Evolutionary conservation across 495 filamentous ascomycete species (phyloP), one percentile per base, ranked within the genome.

Genomic region (Clohesyomyces aquaticus): DNA sequence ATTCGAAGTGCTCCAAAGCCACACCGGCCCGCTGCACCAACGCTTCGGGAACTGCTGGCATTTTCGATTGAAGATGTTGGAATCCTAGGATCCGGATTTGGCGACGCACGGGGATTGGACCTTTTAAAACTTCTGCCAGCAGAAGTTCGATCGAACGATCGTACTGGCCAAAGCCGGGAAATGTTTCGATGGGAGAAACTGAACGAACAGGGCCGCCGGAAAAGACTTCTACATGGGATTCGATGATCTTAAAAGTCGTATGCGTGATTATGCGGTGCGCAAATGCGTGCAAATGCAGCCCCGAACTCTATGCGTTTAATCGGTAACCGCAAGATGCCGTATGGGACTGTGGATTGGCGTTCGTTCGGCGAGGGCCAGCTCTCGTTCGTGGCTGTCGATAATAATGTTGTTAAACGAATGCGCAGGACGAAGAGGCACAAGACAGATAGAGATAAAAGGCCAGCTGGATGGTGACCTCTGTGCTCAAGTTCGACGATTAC

Each of bases 31-130:
- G 54, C 46, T 63, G 51, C 27, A 63, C 68, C 50, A 74, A 65
- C 43, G 64, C 19, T 41, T 73, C 70, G n/a, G 70, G 61, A 64
- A 74, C 48, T 18, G 66, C 72, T 48, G 72, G 72, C 72, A 74
- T 74, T 4, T 61, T 47, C 25, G 52, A 66, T 64, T 28, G 50
- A 29, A 43, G 26, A 41, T 21, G 41, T 41, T 41, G 25, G 19
- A 38, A n/a, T 26, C 41, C 47, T 49, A 38, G 46, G 22, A 48
- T 52, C 25, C 38, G 49, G n/a, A n/a, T n/a, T 38, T 38, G 32
- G 32, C 32, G 14, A 38, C 14, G 46, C 29, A 60, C 46, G 52
- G 43, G 52, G 28, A 55, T 45, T 22, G 55, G 45, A 43, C 25
- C 19, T 45, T 14, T 45, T 41, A 38, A 55, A 54, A 57, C 63